phyloP scores from a whole-genome alignment of 2,329 filamentous ascomycete genomes.

The Chrysosporium keratinophilum region DNA sequence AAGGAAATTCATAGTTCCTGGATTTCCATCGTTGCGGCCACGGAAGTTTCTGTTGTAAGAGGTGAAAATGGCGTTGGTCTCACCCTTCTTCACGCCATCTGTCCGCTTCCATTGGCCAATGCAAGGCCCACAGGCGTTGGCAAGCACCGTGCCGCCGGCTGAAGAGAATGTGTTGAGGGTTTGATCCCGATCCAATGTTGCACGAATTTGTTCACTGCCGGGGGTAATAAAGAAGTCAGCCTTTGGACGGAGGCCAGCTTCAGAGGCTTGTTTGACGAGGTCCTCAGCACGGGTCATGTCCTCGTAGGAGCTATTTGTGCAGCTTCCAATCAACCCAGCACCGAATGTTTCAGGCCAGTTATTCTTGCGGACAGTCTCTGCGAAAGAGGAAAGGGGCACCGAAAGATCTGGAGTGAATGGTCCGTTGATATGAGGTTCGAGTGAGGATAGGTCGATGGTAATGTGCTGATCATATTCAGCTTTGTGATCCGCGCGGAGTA shows the following conservation, averaged over 20 bases:
- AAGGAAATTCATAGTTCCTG: conserved; percentile 96
- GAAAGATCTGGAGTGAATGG: conserved; percentile 94
- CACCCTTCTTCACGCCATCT: conserved; percentile 73
- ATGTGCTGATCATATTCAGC: conserved; percentile 87
- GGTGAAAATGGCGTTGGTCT: conserved; percentile 85
- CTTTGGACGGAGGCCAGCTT: conserved; percentile 80
- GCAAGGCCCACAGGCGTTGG: conserved; percentile 89
- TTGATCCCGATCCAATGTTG: conserved; percentile 79
- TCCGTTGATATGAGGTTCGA: conserved; percentile 95
- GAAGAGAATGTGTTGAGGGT: conserved; percentile 76
- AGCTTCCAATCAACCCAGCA: conserved; percentile 90
- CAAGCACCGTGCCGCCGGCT: conserved; percentile 79
- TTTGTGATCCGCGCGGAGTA: conserved; percentile 65
- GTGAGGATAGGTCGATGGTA: conserved; percentile 74
- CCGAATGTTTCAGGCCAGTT: conserved; percentile 86
- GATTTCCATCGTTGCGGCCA: conserved; percentile 92
- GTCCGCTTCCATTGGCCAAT: conserved; percentile 93
- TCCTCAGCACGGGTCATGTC: conserved; percentile 95
- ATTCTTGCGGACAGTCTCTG: conserved; percentile 69
- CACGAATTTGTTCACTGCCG: conserved; percentile 91
- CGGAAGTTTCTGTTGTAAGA: conserved; percentile 99
- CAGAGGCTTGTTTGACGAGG: conserved; percentile 79
- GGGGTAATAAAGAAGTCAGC: conserved; percentile 93
- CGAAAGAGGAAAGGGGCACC: conserved; percentile 83
- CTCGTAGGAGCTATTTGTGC: conserved; percentile 97